These are phyloP conservation scores for Fusarium armeniacum DNA, from an alignment of 2,329 filamentous ascomycete genomes.

Conservation along the genomic window DNA sequence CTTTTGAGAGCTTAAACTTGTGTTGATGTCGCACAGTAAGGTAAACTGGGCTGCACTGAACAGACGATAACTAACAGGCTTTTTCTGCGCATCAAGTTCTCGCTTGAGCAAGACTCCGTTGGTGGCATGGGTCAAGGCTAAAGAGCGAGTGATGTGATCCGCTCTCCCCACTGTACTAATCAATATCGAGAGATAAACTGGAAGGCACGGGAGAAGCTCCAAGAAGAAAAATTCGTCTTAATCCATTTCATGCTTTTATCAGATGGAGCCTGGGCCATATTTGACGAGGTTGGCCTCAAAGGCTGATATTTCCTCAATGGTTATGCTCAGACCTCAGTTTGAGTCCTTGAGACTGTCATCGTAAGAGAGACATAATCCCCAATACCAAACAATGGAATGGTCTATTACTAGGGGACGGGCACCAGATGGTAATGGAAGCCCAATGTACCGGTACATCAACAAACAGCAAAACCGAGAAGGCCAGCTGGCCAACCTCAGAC, in stretches of 20 bases:
- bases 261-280: not conserved
- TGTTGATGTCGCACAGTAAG: not conserved
- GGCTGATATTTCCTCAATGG: not conserved
- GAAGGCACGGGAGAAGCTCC: constrained; percentile 35
- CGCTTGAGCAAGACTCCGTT: constrained; percentile 19
- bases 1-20: not conserved
- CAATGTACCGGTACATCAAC: constrained; percentile 28
- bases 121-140: constrained; percentile 8
- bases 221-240: constrained; percentile 28
- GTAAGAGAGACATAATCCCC: constrained; percentile 13
- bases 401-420: constrained; percentile 27
- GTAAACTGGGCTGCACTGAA: constrained; percentile 13
- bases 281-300: constrained; percentile 10
- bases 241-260: constrained; percentile 23
- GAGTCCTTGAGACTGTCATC: not conserved
- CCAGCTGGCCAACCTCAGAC: constrained; percentile 12
- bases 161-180: constrained; percentile 39
- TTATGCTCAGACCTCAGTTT: not conserved
- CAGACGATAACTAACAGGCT: constrained; percentile 1
- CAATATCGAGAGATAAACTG: constrained; percentile 18
- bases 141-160: constrained; percentile 17
- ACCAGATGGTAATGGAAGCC: constrained; percentile 4
- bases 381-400: constrained; percentile 18
- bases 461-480: constrained; percentile 24
- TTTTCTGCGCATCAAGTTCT: constrained; percentile 1